These are phyloP conservation scores for Xylariales sp. DNA, from an alignment of 2,329 filamentous ascomycete species.

Conservation along the genomic window DNA sequence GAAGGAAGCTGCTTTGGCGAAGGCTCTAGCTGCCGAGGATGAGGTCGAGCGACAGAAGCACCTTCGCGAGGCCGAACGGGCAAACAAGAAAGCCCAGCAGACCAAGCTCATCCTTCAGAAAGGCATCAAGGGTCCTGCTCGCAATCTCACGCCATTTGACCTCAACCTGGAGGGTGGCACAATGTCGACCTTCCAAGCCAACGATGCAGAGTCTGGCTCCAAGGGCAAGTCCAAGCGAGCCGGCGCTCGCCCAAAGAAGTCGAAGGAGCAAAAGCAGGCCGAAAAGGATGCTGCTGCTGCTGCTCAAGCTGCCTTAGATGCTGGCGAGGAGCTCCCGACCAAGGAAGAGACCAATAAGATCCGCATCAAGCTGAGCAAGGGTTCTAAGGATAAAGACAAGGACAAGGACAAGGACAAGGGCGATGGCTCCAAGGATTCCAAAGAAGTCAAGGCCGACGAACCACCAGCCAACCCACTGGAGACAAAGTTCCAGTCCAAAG, in stretches of 20 bases:
- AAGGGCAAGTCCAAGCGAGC: slow-evolving; percentile 50
- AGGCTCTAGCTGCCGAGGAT: slow-evolving; percentile 73
- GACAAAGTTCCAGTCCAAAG: slow-evolving; percentile 76
- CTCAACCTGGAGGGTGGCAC: slow-evolving; percentile 80
- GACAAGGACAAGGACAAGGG: slow-evolving; percentile 28
- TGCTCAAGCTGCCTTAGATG: slow-evolving; percentile 78
- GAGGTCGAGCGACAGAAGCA: slow-evolving; percentile 78
- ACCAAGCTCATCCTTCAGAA: slow-evolving; percentile 85
- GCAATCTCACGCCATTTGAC: slow-evolving; percentile 65
- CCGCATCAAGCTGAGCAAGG: slow-evolving; percentile 58
- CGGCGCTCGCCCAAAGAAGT: slow-evolving; percentile 78
- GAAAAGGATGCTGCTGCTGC: slow-evolving; percentile 80
- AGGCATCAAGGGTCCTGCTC: slow-evolving; percentile 73
- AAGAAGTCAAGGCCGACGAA: slow-evolving; percentile 33
- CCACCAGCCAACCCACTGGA: slow-evolving; percentile 42
- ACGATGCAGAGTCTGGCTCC: slow-evolving; percentile 46
- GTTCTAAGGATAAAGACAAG: slow-evolving; percentile 34
- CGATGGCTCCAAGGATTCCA: slow-evolving; percentile 25
- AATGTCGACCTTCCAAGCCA: slow-evolving; percentile 77
- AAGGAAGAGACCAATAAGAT: slow-evolving; percentile 56
- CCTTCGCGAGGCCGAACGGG: slow-evolving; percentile 80
- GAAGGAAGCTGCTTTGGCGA: slow-evolving; percentile 77
- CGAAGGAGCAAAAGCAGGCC: slow-evolving; percentile 79
- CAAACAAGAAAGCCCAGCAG: slow-evolving; percentile 87
- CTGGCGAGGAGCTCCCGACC: slow-evolving; percentile 66